Evolutionary conservation across 768 basidiomycete species (phyloP), one percentile per base, ranked within the genome.

Genomic region (Tephrocybe sp.): DNA sequence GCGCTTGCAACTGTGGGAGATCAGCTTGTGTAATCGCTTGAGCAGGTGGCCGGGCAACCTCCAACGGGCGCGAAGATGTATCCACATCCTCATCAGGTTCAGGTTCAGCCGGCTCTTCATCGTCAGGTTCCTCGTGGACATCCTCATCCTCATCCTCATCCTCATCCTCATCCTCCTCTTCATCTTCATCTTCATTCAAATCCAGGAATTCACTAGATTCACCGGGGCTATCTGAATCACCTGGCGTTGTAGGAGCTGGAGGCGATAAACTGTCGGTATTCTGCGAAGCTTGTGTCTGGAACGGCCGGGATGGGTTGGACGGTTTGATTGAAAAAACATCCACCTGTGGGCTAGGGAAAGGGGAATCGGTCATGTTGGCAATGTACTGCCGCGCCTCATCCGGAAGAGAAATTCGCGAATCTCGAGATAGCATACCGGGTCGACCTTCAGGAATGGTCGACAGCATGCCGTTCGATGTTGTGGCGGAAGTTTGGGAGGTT

Each of bases 321-420:
- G 62, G 59, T 47, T 60, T 60, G 3, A 68, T 54, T 11, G 60
- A 62, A 55, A 76, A 78, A 6, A 57, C 57, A 44, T 76, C 72
- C 9, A 67, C 64, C 36, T 66, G 65, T 5, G 86, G 82, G 59
- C 80, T 86, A 22, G 78, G 67, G 7, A 70, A 61, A 2, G 87
- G 84, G 4, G 82, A 84, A 48, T 89, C 87, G 30, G 67, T 68
- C 78, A 87, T 83, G 57, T 77, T 80, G 30, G 80, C 75, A 48
- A 89, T 84, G 59, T 88, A 90, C 40, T 78, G 82, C 54, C 74
- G 80, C 13, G 89, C 85, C 63, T 92, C 90, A 47, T 90, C 87
- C 1, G 89, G 86, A 30, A 90, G 73, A 27, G 84, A 81, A 42
- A 86, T 79, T 19, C 78, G 77, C 8, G 87, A 89, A 43, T 85